Conservation (phyloP, 2,329 filamentous ascomycete species). For the Drechslerella coelobrocha region DNA sequence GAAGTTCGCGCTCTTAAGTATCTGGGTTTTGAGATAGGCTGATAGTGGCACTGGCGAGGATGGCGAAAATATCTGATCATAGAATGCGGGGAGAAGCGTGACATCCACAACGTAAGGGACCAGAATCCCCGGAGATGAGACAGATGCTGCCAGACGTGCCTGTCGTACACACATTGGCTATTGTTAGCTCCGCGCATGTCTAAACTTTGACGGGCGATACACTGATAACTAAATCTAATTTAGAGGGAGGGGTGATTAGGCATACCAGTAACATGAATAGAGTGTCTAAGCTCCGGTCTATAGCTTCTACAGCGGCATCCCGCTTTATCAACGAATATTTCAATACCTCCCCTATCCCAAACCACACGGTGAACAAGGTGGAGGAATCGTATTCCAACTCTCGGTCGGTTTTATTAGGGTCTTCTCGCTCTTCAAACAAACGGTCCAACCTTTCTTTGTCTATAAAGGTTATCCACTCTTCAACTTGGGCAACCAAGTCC, state of each 20-base stretch:
- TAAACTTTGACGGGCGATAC: not conserved
- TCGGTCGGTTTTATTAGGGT: not conserved
- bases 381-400: conserved; percentile 1
- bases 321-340: not conserved
- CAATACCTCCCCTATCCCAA: conserved; percentile 7
- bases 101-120: conserved; percentile 5
- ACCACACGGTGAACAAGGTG: conserved; percentile 10
- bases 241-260: not conserved
- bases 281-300: conserved; percentile 3
- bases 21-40: not conserved
- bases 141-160: not conserved
- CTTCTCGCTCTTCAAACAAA: not conserved
- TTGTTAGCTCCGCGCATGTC: too few species aligned
- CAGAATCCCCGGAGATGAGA: not conserved
- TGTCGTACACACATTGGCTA: too few species aligned
- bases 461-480: not conserved
- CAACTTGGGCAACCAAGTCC: conserved; percentile 3
- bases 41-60: not conserved
- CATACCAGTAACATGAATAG: not conserved
- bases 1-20: not conserved
- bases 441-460: not conserved
- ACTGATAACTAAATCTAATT: too few species aligned
- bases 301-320: not conserved
- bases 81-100: conserved; percentile 4
- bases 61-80: not conserved